phyloP scores from a whole-genome alignment of 2,329 filamentous ascomycete species.

The Parascedosporium putredinis region DNA sequence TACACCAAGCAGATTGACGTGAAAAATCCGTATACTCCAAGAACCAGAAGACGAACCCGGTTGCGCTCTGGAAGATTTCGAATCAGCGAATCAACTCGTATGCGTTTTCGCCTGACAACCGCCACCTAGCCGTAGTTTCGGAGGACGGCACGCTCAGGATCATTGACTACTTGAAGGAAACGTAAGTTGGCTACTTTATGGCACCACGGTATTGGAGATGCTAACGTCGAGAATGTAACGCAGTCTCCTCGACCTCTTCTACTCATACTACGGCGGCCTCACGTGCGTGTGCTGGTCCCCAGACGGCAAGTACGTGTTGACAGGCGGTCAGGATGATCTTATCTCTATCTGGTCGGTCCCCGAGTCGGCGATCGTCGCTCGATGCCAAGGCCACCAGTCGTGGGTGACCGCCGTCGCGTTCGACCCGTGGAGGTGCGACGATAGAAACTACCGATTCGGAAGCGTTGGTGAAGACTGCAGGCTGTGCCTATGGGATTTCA shows the following conservation, averaged over 20 bases:
- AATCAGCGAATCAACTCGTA: constrained; percentile 87
- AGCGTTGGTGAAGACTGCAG: constrained; percentile 92
- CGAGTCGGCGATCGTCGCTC: constrained; percentile 74
- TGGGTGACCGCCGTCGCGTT: constrained; percentile 93
- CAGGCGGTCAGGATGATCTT: constrained; percentile 89
- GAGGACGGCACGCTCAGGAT: constrained; percentile 86
- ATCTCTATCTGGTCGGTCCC: constrained; percentile 91
- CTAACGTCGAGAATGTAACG: background rate
- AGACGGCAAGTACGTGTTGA: constrained; percentile 90
- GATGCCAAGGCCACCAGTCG: constrained; percentile 90
- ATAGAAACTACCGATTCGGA: constrained; percentile 89
- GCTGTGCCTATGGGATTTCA: constrained; percentile 93
- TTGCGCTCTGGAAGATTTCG: constrained; percentile 85
- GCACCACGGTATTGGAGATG: background rate
- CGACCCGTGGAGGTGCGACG: constrained; percentile 94
- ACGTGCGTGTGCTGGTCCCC: constrained; percentile 96
- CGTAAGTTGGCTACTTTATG: constrained; percentile 40
- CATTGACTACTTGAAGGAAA: constrained; percentile 84
- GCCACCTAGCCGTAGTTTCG: constrained; percentile 78
- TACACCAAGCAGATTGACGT: constrained; percentile 36
- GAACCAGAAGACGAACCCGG: constrained; percentile 87
- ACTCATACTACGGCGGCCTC: constrained; percentile 87
- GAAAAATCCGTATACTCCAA: constrained; percentile 88
- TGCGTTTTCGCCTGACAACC: constrained; percentile 80
- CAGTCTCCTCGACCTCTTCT: constrained; percentile 76